Conservation (phyloP, 2,329 filamentous ascomycete genomes). For the Aspergillus sergii region DNA sequence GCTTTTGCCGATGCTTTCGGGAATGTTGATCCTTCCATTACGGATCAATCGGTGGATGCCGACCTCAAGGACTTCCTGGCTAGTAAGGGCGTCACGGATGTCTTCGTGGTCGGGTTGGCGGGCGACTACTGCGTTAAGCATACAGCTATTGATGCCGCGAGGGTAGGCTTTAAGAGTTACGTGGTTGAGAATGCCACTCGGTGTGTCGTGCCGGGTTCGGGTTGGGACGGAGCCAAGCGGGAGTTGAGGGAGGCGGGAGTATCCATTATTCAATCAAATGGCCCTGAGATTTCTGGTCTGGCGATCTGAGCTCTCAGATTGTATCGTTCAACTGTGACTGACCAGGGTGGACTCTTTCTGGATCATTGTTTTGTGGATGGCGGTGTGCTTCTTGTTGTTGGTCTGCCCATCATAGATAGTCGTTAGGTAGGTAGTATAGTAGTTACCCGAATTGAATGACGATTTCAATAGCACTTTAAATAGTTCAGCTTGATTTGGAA, state of each 20-base stretch:
- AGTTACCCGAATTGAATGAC: background rate
- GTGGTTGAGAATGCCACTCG: constrained; percentile 78
- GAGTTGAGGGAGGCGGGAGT: constrained; percentile 65
- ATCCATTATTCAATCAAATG: constrained; percentile 60
- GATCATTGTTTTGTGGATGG: background rate
- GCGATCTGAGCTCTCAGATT: background rate
- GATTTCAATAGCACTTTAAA: background rate
- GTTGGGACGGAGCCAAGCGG: constrained; percentile 59
- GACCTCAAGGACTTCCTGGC: constrained; percentile 64
- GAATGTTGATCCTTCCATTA: constrained; percentile 41
- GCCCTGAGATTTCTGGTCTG: constrained; percentile 59
- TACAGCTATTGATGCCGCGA: constrained; percentile 76
- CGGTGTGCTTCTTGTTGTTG: background rate
- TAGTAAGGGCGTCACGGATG: constrained; percentile 66
- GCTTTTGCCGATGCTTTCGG: constrained; percentile 82
- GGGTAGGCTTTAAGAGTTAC: constrained; percentile 74
- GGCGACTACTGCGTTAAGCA: constrained; percentile 85
- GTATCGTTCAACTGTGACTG: background rate
- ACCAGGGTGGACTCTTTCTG: background rate
- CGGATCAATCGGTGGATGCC: constrained; percentile 48
- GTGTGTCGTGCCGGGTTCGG: constrained; percentile 63
- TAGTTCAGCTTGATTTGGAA: background rate
- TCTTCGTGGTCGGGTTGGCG: constrained; percentile 84
- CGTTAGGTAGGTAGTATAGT: too few species aligned
- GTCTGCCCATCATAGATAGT: background rate